Base-by-base conservation (phyloP, 2,329 filamentous ascomycete species). In the Neonectria coccinea region DNA sequence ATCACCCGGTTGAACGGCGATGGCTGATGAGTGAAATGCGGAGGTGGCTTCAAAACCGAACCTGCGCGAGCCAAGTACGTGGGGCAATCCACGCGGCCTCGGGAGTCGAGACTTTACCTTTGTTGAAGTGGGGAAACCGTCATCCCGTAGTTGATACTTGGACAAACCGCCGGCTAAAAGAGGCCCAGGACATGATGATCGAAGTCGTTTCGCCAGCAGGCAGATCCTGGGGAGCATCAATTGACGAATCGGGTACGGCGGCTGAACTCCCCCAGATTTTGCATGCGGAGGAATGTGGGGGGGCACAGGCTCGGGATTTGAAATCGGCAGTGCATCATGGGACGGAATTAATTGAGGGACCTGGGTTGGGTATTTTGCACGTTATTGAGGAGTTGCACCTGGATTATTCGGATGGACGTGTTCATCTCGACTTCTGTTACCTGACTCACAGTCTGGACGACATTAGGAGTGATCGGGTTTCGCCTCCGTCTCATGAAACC, bases 281-380 rank as follows among this genome's bases (percentile, higher is more conserved):
- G 53, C 33, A 53, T 54, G 53, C 33, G 54, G 64, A 56, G 44
- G 56, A 45, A 10, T 54, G 65, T 59, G 48, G 66, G 59, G 66
- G 54, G 22, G 42, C n/a, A n/a, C n/a, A 3, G 16, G 2, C 18
- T 67, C 64, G 64, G 66, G 54, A 68, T 57, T 62, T 65, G 60
- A 55, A 67, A 68, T 67, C 66, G 64, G 66, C 66, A 68, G 50
- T 64, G 33, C n/a, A 7, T 27, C 22, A 66, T 56, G 65, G 62
- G 14, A 39, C 36, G 6, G 36, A 39, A n/a, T n/a, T 7, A 6
- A 8, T n/a, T 6, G 14, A 39, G 36, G 14, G 14, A 8, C 5
- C 7, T 39, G 36, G 36, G 65, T 10, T 36, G 27, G 25, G 27
- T 11, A n/a, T 9, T n/a, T 50, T 18, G 29, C n/a, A 9, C 18